Base-by-base conservation (phyloP, 768 basidiomycete species). In the Kwoniella dendrophila region DNA sequence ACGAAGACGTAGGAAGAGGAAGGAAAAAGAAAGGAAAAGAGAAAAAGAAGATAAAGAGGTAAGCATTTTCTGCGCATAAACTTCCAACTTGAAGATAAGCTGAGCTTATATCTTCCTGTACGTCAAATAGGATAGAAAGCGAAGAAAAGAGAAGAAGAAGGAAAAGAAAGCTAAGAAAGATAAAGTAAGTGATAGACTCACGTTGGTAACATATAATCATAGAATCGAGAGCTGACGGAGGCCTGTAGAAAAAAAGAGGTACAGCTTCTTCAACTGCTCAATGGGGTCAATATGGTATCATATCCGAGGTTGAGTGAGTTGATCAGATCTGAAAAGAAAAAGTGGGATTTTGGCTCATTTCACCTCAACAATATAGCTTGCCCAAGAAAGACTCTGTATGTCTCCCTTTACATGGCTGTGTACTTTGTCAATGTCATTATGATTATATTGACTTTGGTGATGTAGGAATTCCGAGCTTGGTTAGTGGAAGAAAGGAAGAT, bases 261-360 rank as follows among this genome's bases (percentile, higher is more conserved):
- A 83, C 82, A 10, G 81, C 81, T 20, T 83, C 81, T 32, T 80
- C 81, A 27, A 84, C 84, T 10, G 82, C 85, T 18, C 87, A 91
- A 67, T 96, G 92, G 92, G 93, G 93, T 16, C 92, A 90, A 78
- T 88, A 89, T 78, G 93, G 93, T 2, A 84, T 90, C 56, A 92
- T 96, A 59, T 84, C 84, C 30, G 93, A 94, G 72, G 74, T 84
- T 2, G 92, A 95, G 92, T 95, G 69, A 73, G 47, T 22, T 11
- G 43, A 12, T 10, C 43, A 12, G 11, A 44, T 8, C 43, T 12
- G 43, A 44, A 8, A 12, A 6, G 20, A 22, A 38, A 8, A 38
- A 8, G 18, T 38, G 8, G 36, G 8, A 8, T 8, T 38, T 38
- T 8, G 18, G 36, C 36, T 38, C 8, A 38, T 38, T 18, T 18